Base-by-base conservation (phyloP, 75 land plant species). In the Cupressus sempervirens region DNA sequence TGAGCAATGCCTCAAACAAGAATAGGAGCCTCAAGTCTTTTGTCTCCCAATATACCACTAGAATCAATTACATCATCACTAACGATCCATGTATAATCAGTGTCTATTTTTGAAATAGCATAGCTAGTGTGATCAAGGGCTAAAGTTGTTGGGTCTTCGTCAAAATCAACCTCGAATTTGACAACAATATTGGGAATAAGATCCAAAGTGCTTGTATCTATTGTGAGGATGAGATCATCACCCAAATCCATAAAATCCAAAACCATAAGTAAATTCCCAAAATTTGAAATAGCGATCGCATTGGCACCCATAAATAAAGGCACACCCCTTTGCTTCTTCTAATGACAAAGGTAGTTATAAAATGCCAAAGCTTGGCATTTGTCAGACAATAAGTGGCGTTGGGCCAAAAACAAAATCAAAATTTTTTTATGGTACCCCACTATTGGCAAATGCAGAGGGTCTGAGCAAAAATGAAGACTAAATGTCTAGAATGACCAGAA, bases 111-210 rank as follows among this genome's bases (percentile, higher is more conserved):
- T 7, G 98, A 90, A 14, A 94, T 88, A 32, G 93, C 96, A 91
- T 91, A 94, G 83, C 94, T 90, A 6, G 90, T 90, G 85, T 98
- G 99, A 86, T 98, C 99, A 67, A 98, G 93, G 48, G 96, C 98
- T 86, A 96, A 56, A 35, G 99, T 92, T 35, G 90, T 86, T 50
- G 90, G 70, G 88, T 94, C 93, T 92, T 98, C 99, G 87, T 98
- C 99, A 91, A 98, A 98, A 82, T 98, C 99, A 83, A 90, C 97
- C 6, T 98, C 99, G 80, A 94, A 94, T 43, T 98, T 97, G 15
- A 88, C 89, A 16, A 97, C 99, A 76, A 98, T 91, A 12, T 91
- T 92, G 14, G 94, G 92, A 38, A 98, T 94, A 77, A 94, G 80
- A 84, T 96, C 94, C n/a, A 98, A 98, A 0, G 95, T 91, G 48